Conservation (phyloP, 2,329 filamentous ascomycete genomes). For the Apiospora aurea region DNA sequence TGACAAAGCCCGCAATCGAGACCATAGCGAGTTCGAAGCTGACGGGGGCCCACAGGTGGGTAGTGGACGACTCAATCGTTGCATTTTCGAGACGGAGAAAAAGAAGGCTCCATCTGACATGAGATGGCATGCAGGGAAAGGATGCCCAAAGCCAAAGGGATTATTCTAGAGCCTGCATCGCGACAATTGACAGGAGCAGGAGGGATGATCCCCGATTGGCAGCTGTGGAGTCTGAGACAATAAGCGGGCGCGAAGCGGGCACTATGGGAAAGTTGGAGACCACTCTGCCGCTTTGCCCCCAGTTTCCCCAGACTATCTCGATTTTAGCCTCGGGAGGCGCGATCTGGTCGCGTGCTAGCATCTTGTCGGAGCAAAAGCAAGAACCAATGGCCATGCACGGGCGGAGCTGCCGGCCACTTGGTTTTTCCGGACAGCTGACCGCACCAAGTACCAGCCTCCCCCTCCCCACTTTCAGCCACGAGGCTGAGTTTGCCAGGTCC, state of each 20-base stretch:
- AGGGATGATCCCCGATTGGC: not conserved
- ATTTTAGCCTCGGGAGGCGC: constrained; percentile 4
- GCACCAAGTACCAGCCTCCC: not conserved
- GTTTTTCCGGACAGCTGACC: not conserved
- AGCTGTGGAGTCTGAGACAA: constrained; percentile 14
- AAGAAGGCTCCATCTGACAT: not conserved
- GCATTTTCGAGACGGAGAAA: not conserved
- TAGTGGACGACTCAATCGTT: constrained; percentile 5
- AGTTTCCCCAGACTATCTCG: constrained; percentile 6
- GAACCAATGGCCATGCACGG: not conserved
- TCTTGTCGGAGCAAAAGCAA: not conserved
- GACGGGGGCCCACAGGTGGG: not conserved
- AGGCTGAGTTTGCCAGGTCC: constrained; percentile 7
- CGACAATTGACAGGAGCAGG: not conserved
- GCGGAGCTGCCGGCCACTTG: not conserved
- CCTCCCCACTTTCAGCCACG: constrained; percentile 10
- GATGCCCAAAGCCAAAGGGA: not conserved
- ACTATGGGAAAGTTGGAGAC: not conserved
- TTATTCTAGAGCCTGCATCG: not conserved
- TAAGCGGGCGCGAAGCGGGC: constrained; percentile 3
- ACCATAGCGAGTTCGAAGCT: not conserved
- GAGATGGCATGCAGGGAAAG: not conserved
- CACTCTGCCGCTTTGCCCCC: not conserved
- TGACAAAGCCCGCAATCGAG: too few relatives aligned
- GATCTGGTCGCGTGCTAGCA: constrained; percentile 18